These are phyloP conservation scores for Podospora bellae-mahoneyi DNA, from an alignment of 495 filamentous ascomycete genomes.

Conservation along the genomic window DNA sequence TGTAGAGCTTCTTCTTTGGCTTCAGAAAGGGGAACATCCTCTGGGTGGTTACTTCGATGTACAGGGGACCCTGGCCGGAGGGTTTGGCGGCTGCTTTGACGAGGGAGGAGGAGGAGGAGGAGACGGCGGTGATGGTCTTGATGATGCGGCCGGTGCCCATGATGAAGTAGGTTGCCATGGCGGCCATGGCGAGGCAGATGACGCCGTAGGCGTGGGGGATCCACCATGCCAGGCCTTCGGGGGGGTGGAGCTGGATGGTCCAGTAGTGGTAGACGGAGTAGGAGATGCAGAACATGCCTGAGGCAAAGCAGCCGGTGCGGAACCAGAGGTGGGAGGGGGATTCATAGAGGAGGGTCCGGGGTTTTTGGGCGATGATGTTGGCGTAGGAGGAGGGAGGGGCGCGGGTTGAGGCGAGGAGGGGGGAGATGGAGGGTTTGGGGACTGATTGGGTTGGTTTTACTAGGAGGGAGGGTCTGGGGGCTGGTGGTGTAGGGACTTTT, in stretches of 20 bases:
- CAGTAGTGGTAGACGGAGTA: constrained; percentile 57
- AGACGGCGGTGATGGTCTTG: constrained; percentile 39
- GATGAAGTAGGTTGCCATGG: constrained; percentile 46
- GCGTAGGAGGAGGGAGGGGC: constrained; percentile 35
- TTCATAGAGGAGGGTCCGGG: constrained; percentile 56
- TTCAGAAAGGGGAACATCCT: constrained; percentile 38
- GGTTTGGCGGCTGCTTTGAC: neutral
- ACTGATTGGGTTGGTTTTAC: constrained; percentile 1
- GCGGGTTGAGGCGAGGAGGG: constrained; percentile 6
- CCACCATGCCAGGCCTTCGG: constrained; percentile 40
- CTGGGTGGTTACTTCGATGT: constrained; percentile 38
- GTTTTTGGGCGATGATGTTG: constrained; percentile 41
- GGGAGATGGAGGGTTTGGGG: neutral
- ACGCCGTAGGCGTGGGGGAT: constrained; percentile 44
- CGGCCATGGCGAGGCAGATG: constrained; percentile 44
- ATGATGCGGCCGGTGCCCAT: constrained; percentile 43
- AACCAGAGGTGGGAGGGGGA: constrained; percentile 60
- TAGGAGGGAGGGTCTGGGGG: neutral
- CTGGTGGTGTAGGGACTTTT: constrained; percentile 5
- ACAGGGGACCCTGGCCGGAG: constrained; percentile 21
- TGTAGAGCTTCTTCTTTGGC: constrained; percentile 31
- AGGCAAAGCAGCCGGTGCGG: constrained; percentile 53
- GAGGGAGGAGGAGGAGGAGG: constrained; percentile 2
- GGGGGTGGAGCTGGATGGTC: constrained; percentile 41
- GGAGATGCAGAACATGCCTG: constrained; percentile 54